phyloP scores from a whole-genome alignment of 164 flowering plant species.

The Stephania japonica region DNA sequence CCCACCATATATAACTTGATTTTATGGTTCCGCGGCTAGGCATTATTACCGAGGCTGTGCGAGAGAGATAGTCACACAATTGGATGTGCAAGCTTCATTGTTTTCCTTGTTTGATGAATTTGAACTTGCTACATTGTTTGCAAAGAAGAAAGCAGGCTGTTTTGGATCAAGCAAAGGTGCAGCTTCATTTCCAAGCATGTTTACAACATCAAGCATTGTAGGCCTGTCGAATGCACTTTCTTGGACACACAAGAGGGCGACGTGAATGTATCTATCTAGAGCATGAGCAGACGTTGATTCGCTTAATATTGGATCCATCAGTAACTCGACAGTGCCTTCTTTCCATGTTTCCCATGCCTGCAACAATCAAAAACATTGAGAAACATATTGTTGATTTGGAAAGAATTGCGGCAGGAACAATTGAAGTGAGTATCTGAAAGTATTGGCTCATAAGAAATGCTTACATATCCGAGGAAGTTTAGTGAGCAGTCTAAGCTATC shows the following conservation, averaged over 20 bases:
- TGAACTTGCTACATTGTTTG: background rate
- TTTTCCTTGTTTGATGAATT: background rate
- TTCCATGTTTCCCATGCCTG: constrained; percentile 10
- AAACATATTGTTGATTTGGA: background rate
- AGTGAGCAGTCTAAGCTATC: background rate
- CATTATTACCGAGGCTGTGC: constrained; percentile 2
- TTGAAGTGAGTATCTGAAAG: background rate
- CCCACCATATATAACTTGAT: too few relatives aligned
- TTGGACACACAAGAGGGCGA: constrained; percentile 12
- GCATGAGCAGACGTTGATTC: background rate
- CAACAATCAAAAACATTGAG: background rate
- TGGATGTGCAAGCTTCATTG: background rate
- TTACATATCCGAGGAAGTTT: constrained; percentile 10
- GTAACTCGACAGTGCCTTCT: background rate
- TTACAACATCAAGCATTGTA: constrained; percentile 4
- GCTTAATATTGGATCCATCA: constrained; percentile 3
- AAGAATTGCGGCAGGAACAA: background rate
- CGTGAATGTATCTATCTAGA: background rate
- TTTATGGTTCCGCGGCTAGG: too few relatives aligned
- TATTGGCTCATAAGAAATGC: background rate
- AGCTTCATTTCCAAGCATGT: constrained; percentile 8
- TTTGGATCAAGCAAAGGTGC: background rate
- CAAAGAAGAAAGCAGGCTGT: constrained; percentile 5
- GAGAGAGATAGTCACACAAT: constrained; percentile 3
- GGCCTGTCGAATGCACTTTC: constrained; percentile 10